Base-by-base conservation (phyloP, 768 basidiomycete species). In the Auricularia sp. region DNA sequence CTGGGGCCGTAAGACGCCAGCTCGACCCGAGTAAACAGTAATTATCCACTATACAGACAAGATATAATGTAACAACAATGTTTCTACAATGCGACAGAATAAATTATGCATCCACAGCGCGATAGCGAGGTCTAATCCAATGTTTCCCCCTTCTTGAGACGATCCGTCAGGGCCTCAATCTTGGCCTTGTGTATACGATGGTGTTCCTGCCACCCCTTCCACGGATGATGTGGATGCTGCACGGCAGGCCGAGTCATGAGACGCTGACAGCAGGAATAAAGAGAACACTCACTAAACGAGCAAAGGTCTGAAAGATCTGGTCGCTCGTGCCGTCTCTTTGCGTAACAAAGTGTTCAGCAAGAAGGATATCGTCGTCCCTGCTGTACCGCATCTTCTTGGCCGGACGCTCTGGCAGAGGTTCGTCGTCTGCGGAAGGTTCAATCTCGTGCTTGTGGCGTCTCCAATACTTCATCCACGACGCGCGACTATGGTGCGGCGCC, bases 391-490 rank as follows among this genome's bases (percentile, higher is more conserved):
- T 86, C 74, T 93, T 91, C 80, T 93, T 93, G 70, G 90, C 88
- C 0, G 91, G 90, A 3, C 87, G 87, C 33, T 81, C 80, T 4
- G 90, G 90, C 12, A 89, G 76, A 1, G 88, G 87, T 11, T 85
- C 88, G 65, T 88, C 87, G 0, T 76, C 78, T n/a, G 86, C 85
- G 2, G 79, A 77, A 64, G 82, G 83, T 62, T 87, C 80, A 43
- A 91, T 76, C 69, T 93, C 91, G 69, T 93, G 91, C 68, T 90
- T 91, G 72, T 93, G 91, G 64, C 91, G 79, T 16, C 91, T 82
- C 84, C 90, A 93, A 74, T 86, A 93, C 74, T 93, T 93, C 90
- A 93, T 91, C 91, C 91, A 93, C 5, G 91, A 93, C 59, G 91
- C 91, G 43, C 90, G 86, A 33, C 91, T 93, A 71, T 93, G 91